A percentile compares a stretch with the other conserved stretches of the same genome.
Evolutionary conservation across 2,329 filamentous ascomycete species (phyloP).

Genomic region (Camillea tinctor): DNA sequence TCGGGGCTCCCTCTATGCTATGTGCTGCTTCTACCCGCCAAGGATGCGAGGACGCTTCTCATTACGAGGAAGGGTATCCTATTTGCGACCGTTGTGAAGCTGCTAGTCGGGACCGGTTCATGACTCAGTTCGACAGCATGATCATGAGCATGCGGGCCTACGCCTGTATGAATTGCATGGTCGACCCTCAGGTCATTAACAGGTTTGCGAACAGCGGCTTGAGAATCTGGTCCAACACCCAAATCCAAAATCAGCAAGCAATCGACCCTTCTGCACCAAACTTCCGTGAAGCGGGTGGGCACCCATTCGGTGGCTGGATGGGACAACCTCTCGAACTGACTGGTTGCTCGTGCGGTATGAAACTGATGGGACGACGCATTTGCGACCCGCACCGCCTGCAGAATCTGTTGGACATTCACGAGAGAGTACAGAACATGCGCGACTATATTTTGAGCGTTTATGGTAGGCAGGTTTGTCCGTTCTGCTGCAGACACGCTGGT

Average conservation of each 20-base stretch:
- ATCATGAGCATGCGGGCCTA: conserved; percentile 6
- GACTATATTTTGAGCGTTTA: conserved; percentile 1
- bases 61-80: neutral
- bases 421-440: neutral
- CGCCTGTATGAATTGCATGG: conserved; percentile 1
- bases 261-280: too few species aligned
- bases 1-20: too few species aligned
- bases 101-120: neutral
- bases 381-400: conserved; percentile 13
- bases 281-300: neutral
- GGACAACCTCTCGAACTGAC: conserved; percentile 2
- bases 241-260: neutral
- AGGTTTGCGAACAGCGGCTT: neutral
- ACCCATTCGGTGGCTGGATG: neutral
- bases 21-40: neutral
- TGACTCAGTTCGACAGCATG: neutral
- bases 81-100: conserved; percentile 10
- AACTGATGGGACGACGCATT: conserved; percentile 8
- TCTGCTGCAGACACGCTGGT: neutral
- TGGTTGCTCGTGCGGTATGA: conserved; percentile 9
- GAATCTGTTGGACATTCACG: conserved; percentile 7
- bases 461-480: conserved; percentile 9
- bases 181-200: neutral
- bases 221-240: conserved; percentile 2
- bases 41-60: conserved; percentile 11